Base-by-base conservation (phyloP, 2,329 filamentous ascomycete genomes). In the Neurospora crassa region DNA sequence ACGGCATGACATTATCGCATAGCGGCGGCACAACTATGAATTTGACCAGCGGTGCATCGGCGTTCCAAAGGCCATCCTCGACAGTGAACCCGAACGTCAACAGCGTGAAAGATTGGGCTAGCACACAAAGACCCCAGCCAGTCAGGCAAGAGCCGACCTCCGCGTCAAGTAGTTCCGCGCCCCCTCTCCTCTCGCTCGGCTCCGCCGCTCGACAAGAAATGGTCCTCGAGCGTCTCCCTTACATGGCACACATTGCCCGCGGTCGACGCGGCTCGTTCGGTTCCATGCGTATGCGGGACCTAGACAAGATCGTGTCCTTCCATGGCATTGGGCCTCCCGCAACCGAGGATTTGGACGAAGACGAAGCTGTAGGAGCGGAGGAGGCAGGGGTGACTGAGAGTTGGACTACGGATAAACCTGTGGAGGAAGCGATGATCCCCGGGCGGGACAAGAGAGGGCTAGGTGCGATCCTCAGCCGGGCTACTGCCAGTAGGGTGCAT, bases 221-320 rank as follows among this genome's bases (percentile, higher is more conserved):
- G 83, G 81, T 97, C 0, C 87, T 97, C 34, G 93, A 98, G 74
- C 89, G 93, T 10, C 85, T 99, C 0, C 96, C 96, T 0, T 98
- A 97, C 79, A 89, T 96, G 84, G 85, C 90, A 1, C 86, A 88
- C 69, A 92, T 97, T 77, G 80, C 82, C 2, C 82, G 85, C 18
- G 78, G 81, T 41, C 78, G 81, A 74, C 82, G 81, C 74, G 79
- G 80, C 75, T 73, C 77, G 18, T 79, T 76, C 41, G 76, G 76
- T 29, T 76, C 76, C 18, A 77, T 82, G 72, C 80, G 82, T n/a
- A 80, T 86, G 2, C 84, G 83, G 69, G 88, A 91, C 24, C 84
- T 94, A 10, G 89, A 91, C 70, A 90, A 87, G 76, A 86, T 96
- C 8, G 90, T 90, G 0, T 85, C 86, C 2, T 92, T 94, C 75